Percentiles rank a stretch among this genome's conserved stretches.
phyloP scores from a whole-genome alignment of 768 basidiomycete genomes.

The Russula emetica region DNA sequence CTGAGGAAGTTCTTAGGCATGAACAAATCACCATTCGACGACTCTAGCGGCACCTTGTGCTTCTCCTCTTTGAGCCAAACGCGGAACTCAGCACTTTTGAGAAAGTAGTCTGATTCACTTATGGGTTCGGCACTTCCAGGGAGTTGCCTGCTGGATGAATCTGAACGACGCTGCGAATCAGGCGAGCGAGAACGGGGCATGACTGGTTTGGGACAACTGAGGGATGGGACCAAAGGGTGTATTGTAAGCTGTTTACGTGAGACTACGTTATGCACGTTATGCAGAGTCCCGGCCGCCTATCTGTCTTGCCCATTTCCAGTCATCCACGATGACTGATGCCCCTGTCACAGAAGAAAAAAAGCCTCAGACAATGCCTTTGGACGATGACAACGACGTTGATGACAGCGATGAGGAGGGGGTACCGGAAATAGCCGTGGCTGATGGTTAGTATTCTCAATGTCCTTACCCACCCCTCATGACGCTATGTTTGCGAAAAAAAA shows the following conservation, averaged over 20 bases:
- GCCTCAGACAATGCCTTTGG: slow-evolving; percentile 15
- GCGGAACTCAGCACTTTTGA: slow-evolving; percentile 82
- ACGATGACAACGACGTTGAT: slow-evolving; percentile 31
- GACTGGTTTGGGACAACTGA: neutral
- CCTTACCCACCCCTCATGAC: neutral
- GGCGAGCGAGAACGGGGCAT: slow-evolving; percentile 25
- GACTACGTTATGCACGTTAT: neutral
- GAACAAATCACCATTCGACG: slow-evolving; percentile 5
- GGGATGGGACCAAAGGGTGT: neutral
- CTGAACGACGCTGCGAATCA: slow-evolving; percentile 16
- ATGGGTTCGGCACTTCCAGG: slow-evolving; percentile 60
- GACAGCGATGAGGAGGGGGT: slow-evolving; percentile 37
- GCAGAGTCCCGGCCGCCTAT: neutral
- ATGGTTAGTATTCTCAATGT: slow-evolving; percentile 31
- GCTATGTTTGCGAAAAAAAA: neutral
- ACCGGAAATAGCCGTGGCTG: slow-evolving; percentile 29
- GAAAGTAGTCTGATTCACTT: slow-evolving; percentile 82
- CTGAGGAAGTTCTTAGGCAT: slow-evolving; percentile 37
- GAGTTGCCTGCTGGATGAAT: slow-evolving; percentile 34
- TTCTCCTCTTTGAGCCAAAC: slow-evolving; percentile 79
- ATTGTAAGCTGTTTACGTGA: slow-evolving; percentile 17
- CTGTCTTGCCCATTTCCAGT: slow-evolving; percentile 2
- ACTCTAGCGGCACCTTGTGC: slow-evolving; percentile 44
- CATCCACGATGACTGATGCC: slow-evolving; percentile 18
- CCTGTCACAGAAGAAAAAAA: slow-evolving; percentile 25